Base-by-base conservation (phyloP, 2,329 filamentous ascomycete genomes). In the Aspergillus fischeri region DNA sequence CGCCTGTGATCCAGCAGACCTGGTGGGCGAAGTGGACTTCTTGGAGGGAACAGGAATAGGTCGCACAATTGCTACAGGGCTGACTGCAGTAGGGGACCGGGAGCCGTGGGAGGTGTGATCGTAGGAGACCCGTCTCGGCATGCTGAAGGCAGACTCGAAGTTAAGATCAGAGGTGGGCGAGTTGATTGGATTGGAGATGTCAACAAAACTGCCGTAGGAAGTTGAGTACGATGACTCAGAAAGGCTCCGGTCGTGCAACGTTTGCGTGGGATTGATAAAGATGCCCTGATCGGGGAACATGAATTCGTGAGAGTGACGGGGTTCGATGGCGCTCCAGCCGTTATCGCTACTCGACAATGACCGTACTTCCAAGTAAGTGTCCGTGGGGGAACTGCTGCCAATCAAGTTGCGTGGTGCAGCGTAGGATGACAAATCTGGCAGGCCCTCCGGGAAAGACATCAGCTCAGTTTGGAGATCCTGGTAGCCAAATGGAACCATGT, bases 191-290 rank as follows among this genome's bases (percentile, higher is more conserved):
- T 88, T 88, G 24, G 87, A 83, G 74, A 92, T 84, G 65, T 96
- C 91, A 71, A 95, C 91, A 66, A 89, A 96, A 77, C 90, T 94
- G 62, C 81, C 86, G 78, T 82, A 91, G 73, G 77, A 91, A 72
- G 80, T 88, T 1, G 89, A 87, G 63, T 87, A 84, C 1, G 90
- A 94, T 2, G 91, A 94, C 67, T 95, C 91, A 3, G 92, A 96
- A 67, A 89, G 87, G 54, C 88, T 92, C 65, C 92, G 86, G 68
- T 96, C 83, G 77, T 97, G 93, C 52, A 97, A 80, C 1, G 92
- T 95, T 77, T 96, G 90, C 60, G 88, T 86, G 1, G 93, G 93
- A 75, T 97, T 96, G 80, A 96, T 95, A 69, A 96, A 92, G 63
- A 90, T 87, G 14, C 78, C 78, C 57, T 77, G 78, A 44, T 87